Conservation (phyloP, 768 basidiomycete species). For the Scleroderma citrinum region DNA sequence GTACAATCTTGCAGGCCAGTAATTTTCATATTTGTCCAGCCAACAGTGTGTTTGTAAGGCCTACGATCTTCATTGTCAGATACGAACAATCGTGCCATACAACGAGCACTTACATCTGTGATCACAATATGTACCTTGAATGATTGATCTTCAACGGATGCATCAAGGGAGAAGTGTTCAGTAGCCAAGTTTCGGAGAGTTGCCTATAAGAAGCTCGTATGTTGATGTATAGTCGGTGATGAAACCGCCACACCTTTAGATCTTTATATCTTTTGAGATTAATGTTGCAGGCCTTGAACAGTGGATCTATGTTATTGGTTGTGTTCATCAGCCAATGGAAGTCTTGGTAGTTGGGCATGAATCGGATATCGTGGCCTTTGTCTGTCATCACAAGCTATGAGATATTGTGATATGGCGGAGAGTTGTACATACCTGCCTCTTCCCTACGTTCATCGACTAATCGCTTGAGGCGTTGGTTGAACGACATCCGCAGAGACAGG, state of each 20-base stretch:
- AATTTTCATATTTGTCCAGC: background rate
- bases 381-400: background rate
- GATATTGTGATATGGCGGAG: background rate
- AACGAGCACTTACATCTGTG: too few species aligned
- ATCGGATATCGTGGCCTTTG: background rate
- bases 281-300: background rate
- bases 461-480: too few species aligned
- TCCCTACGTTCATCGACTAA: background rate
- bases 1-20: conserved; percentile 3
- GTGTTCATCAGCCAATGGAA: background rate
- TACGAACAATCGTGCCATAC: too few species aligned
- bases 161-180: too few species aligned
- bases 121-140: too few species aligned
- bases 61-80: background rate
- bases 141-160: too few species aligned
- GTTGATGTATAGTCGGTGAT: too few species aligned
- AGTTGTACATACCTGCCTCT: background rate
- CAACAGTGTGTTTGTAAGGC: background rate
- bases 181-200: too few species aligned
- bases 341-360: background rate
- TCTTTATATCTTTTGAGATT: too few species aligned
- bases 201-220: too few species aligned
- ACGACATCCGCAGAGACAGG: too few species aligned
- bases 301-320: background rate
- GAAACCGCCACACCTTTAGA: too few species aligned